Base-by-base conservation (phyloP, 2,329 filamentous ascomycete species). In the Stagonosporopsis cucurbitacearum region DNA sequence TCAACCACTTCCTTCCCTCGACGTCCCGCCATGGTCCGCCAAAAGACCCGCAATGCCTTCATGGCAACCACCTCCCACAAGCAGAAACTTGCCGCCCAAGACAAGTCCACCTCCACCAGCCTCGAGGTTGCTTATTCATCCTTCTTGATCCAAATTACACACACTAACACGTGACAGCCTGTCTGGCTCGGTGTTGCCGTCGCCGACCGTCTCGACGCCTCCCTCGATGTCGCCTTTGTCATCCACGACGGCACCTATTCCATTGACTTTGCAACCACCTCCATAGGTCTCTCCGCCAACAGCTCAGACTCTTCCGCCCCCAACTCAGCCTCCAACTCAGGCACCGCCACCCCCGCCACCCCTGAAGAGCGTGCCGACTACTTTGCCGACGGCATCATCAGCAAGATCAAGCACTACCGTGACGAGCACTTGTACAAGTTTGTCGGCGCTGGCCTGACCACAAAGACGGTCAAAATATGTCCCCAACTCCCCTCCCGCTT, bases 191-290 rank as follows among this genome's bases (percentile, higher is more conserved):
- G 88, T 50, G 83, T 89, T 30, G 86, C 87, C 3, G 83, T 84
- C 36, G 77, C 82, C 43, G 77, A 82, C 43, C 73, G 78, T 1
- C 78, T 83, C 28, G 78, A 83, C 54, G 77, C 79, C 47, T 81
- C 81, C 1, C 79, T 86, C 11, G 82, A 84, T 5, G 36, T 72
- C 15, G 67, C 65, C 13, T 78, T 92, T 44, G 88, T 88, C 4
- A 83, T 89, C 59, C 89, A 91, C 60, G 89, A 93, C 69, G 85
- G 86, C 6, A 87, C 88, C 4, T 93, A 93, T 69, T 84, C 89
- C 20, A 80, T 91, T 40, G 89, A 93, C 71, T 92, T 89, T 67
- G 84, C 84, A 5, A 82, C 90, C 37, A 57, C 53, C 7, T 52
- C 58, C 25, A 48, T 63, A 3, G 53, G 47, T 0, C 15, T 33